Evolutionary conservation across 78 protist species (phyloP).

Genomic region (Thecamonas trahens): DNA sequence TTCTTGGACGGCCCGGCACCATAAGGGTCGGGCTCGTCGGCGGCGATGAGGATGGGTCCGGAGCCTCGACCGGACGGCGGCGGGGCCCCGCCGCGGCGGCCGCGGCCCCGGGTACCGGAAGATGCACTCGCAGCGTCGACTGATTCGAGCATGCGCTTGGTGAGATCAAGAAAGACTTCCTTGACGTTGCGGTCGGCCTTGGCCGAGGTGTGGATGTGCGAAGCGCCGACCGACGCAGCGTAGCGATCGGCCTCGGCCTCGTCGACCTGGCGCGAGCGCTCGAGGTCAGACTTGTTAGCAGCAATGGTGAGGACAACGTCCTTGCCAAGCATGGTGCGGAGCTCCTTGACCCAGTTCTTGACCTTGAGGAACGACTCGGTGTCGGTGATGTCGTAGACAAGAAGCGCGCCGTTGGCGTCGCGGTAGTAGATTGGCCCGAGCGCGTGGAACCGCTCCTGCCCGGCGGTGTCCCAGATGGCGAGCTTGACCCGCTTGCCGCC

Average conservation of each 20-base stretch:
- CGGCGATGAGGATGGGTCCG: too few species aligned
- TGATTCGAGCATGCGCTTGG: conserved; percentile 39
- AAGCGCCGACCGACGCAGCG: conserved; percentile 72
- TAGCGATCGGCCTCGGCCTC: conserved; percentile 47
- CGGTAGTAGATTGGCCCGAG: conserved; percentile 91
- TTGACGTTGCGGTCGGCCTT: conserved; percentile 64
- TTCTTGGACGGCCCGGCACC: too few species aligned
- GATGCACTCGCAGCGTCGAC: too few species aligned
- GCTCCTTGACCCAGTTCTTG: conserved; percentile 84
- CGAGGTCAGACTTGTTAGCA: conserved; percentile 81
- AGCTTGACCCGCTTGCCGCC: conserved; percentile 65
- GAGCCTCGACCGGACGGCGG: too few species aligned
- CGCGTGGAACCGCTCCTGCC: conserved; percentile 83
- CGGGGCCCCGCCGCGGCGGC: too few species aligned
- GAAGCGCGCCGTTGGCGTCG: conserved; percentile 85
- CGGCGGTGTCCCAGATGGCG: conserved; percentile 84
- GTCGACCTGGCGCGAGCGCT: conserved; percentile 46
- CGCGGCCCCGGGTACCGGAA: too few species aligned
- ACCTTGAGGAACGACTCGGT: conserved; percentile 56
- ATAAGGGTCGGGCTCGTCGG: too few species aligned
- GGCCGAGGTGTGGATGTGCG: conserved; percentile 75
- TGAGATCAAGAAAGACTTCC: conserved; percentile 60
- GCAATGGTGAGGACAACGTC: conserved; percentile 66
- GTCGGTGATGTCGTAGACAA: conserved; percentile 89
- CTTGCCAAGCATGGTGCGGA: conserved; percentile 72